Evolutionary conservation across 2,329 filamentous ascomycete genomes (phyloP), one percentile per base, ranked within the genome.

Genomic region (Aureobasidium sp.): DNA sequence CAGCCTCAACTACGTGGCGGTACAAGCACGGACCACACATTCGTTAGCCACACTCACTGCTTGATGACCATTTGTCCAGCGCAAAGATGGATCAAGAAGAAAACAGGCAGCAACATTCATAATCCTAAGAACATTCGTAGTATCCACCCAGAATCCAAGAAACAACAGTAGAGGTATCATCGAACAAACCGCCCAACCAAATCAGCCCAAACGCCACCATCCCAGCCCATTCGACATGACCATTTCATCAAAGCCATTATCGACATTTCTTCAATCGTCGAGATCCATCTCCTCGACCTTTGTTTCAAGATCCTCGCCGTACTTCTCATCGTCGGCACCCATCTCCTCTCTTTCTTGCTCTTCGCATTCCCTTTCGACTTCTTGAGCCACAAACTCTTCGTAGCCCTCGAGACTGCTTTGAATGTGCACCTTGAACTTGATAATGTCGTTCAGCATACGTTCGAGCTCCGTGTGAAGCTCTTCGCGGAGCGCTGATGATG

Each of bases 391-490:
- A 71, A 97, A 96, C 61, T 87, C 86, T 76, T 99, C 94, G 73
- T 96, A 97, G 70, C 94, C 90, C 72, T 97, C 93, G 59, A 99
- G 79, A 63, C 86, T 88, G 77, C 91, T 92, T 75, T 99, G 94
- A 57, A 99, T 82, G 71, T 97, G 92, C 66, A 99, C 90, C 78
- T 99, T 99, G 84, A 99, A 97, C 71, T 95, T 92, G 78, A 97
- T 96, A 65, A 97, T 89, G 72, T 97, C 92, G 76, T 97, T 96
- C 63, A 99, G 79, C 84, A 97, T 96, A 69, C 87, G 88, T 77
- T 97, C 94, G 69, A 97, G 90, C 73, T 97, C 92, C 0, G 91
- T 96, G 74, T 99, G 94, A n/a, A 99, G 81, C 73, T 97, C 92
- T 74, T 99, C 94, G n/a, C 94, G 86, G 27, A 97, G 81, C 0